Conservation (phyloP, 2,329 filamentous ascomycete genomes). For the Apiospora rasikravindrae region DNA sequence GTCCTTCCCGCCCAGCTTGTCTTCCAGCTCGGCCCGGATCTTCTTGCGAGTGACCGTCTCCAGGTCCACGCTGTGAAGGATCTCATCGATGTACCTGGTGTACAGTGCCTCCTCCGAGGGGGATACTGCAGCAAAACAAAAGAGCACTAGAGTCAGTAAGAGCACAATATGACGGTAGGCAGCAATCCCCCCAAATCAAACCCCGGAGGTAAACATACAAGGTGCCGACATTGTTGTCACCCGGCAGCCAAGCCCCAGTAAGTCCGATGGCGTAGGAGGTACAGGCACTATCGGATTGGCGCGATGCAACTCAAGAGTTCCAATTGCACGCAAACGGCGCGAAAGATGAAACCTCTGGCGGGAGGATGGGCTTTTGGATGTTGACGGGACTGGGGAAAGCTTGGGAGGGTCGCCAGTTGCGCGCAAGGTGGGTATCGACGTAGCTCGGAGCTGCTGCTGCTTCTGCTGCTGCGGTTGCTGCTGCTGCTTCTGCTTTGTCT, state of each 20-base stretch:
- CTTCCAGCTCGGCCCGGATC: constrained; percentile 62
- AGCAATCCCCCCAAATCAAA: neutral
- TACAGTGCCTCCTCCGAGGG: constrained; percentile 57
- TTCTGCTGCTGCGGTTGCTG: neutral
- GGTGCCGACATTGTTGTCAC: constrained; percentile 15
- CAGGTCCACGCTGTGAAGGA: constrained; percentile 62
- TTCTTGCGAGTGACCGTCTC: constrained; percentile 69
- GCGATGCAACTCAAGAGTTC: neutral
- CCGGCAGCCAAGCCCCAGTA: constrained; percentile 11
- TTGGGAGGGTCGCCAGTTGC: neutral
- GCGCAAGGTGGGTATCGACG: constrained; percentile 12
- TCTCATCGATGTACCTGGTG: constrained; percentile 64
- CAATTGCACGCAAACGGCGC: constrained; percentile 2
- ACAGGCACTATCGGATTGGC: neutral
- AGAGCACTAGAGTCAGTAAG: constrained; percentile 5
- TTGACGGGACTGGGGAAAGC: constrained; percentile 9
- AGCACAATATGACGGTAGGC: neutral
- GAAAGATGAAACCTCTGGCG: neutral
- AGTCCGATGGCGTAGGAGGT: constrained; percentile 2
- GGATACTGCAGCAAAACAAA: constrained; percentile 46
- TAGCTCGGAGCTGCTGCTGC: constrained; percentile 7
- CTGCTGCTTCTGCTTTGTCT: constrained; percentile 1
- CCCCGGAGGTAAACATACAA: constrained; percentile 1
- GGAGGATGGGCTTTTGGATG: neutral
- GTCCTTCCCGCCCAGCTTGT: constrained; percentile 60